phyloP scores from a whole-genome alignment of 1,284 basidiomycete species.

The Melampsora americana region DNA sequence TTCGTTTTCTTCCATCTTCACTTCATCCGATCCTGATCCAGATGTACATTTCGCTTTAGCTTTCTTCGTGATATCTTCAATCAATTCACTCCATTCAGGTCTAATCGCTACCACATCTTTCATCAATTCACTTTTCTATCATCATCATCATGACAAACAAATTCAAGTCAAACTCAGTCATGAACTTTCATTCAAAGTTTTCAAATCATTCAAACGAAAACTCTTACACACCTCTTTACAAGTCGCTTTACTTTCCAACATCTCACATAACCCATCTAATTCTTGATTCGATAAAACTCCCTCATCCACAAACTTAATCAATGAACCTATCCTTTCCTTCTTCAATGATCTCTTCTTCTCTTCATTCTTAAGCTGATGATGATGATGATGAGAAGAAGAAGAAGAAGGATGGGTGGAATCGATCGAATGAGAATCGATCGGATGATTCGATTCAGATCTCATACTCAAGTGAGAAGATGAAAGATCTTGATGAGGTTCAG shows the following conservation, averaged over 20 bases:
- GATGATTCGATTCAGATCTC: no score
- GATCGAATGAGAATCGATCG: no score
- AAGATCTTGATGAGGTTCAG: no score
- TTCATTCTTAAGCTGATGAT: background rate
- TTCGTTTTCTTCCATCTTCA: no score
- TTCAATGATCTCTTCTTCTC: no score
- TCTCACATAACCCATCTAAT: conserved; percentile 8
- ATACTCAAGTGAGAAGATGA: no score
- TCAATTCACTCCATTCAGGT: background rate
- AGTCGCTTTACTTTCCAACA: conserved; percentile 14
- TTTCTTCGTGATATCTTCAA: background rate
- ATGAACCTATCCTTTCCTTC: no score
- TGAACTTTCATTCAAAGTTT: background rate
- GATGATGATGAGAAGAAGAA: background rate
- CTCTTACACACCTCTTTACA: background rate
- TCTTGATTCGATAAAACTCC: conserved; percentile 2
- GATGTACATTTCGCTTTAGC: background rate
- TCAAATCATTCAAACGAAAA: background rate
- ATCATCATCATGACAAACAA: background rate
- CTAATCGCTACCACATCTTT: background rate
- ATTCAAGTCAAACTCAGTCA: background rate
- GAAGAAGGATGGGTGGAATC: no score
- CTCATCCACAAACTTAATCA: conserved; percentile 3
- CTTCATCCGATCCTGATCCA: background rate
- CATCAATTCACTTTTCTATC: conserved; percentile 4